Conservation (phyloP, 352 stramenopile genomes). For the Hyaloperonospora arabidopsidis region DNA sequence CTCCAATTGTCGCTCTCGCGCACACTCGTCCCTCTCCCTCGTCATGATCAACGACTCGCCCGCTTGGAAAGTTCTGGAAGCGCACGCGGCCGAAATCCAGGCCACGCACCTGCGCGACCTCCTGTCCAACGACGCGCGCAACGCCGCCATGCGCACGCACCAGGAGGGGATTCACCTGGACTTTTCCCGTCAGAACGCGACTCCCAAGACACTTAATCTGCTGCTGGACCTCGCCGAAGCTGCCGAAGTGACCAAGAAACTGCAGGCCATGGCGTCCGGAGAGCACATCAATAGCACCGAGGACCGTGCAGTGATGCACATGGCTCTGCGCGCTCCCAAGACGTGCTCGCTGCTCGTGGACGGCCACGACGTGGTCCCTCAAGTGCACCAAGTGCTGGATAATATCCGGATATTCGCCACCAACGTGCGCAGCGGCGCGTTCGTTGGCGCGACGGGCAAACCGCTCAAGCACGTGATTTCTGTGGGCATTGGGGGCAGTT, state of each 20-base stretch:
- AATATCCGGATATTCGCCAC: conserved; percentile 91
- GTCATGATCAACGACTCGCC: conserved; percentile 69
- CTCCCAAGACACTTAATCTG: conserved; percentile 79
- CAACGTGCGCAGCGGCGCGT: conserved; percentile 82
- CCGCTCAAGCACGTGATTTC: conserved; percentile 91
- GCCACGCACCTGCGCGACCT: conserved; percentile 87
- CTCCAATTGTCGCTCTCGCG: too few relatives aligned
- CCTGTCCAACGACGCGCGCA: conserved; percentile 83
- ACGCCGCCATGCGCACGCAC: conserved; percentile 84
- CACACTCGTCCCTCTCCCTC: too few relatives aligned
- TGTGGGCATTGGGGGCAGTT: conserved; percentile 94
- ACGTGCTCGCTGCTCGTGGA: conserved; percentile 87
- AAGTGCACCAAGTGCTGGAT: conserved; percentile 94
- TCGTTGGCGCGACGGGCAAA: conserved; percentile 91
- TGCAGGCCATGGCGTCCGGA: conserved; percentile 88
- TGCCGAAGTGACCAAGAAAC: conserved; percentile 80
- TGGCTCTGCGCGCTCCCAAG: conserved; percentile 88
- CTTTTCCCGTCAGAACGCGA: conserved; percentile 92
- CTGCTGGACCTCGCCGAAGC: conserved; percentile 89
- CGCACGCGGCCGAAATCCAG: conserved; percentile 78
- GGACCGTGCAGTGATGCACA: conserved; percentile 93
- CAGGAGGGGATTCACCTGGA: conserved; percentile 92
- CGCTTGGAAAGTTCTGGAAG: conserved; percentile 63
- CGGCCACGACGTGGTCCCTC: conserved; percentile 91
- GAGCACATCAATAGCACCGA: conserved; percentile 96